phyloP scores from a whole-genome alignment of 768 basidiomycete species.

The Lentinus brumalis region DNA sequence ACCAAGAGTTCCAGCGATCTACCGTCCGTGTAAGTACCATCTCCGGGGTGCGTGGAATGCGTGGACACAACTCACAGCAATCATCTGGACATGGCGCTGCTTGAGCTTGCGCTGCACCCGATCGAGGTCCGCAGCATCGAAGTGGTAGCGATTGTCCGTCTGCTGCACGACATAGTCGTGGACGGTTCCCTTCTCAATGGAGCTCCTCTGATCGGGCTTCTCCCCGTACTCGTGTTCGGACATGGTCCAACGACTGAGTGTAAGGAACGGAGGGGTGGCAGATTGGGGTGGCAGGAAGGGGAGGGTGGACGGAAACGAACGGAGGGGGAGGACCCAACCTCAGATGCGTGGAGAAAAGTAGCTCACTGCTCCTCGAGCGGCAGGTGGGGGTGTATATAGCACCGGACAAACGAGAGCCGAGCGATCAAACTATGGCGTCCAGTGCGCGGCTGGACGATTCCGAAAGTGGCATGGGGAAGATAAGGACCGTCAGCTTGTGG shows the following conservation, averaged over 20 bases:
- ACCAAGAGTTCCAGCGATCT: slow-evolving; percentile 77
- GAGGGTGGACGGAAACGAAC: slow-evolving; percentile 13
- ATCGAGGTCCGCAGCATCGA: slow-evolving; percentile 67
- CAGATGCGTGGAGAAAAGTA: slow-evolving; percentile 12
- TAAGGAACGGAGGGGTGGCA: background rate
- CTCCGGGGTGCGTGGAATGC: background rate
- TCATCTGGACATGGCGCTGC: slow-evolving; percentile 84
- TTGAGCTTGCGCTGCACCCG: slow-evolving; percentile 71
- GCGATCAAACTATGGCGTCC: background rate
- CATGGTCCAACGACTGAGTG: background rate
- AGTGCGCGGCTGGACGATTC: background rate
- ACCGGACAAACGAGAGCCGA: background rate
- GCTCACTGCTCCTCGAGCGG: background rate
- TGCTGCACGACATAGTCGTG: slow-evolving; percentile 26
- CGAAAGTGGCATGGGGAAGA: slow-evolving; percentile 2
- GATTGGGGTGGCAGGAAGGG: background rate
- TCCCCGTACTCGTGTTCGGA: slow-evolving; percentile 24
- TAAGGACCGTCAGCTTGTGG: slow-evolving; percentile 1
- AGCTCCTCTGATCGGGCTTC: slow-evolving; percentile 21
- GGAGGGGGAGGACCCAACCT: slow-evolving; percentile 10
- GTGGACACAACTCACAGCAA: slow-evolving; percentile 50
- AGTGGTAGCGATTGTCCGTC: slow-evolving; percentile 37
- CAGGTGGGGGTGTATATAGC: slow-evolving; percentile 8
- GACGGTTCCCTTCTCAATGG: slow-evolving; percentile 31
- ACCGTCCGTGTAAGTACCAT: background rate